Evolutionary conservation across 768 basidiomycete genomes (phyloP).

Genomic region (Hypholoma fasciculare): DNA sequence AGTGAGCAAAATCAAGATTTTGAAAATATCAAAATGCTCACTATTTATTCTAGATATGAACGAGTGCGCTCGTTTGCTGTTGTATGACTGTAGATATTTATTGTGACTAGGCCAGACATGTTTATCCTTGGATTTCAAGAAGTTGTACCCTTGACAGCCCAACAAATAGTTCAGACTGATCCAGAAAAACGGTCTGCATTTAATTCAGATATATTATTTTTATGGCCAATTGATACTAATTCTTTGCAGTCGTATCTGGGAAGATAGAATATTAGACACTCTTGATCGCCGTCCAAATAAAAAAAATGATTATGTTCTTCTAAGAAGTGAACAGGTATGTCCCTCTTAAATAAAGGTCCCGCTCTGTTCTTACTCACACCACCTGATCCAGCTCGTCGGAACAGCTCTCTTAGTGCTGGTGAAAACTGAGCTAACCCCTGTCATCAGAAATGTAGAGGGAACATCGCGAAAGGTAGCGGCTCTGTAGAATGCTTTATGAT

Average conservation of each 20-base stretch:
- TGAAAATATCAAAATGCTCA: slow-evolving; percentile 16
- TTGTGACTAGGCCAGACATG: slow-evolving; percentile 71
- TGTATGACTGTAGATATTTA: slow-evolving; percentile 6
- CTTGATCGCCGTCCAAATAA: slow-evolving; percentile 71
- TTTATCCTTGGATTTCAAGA: slow-evolving; percentile 94
- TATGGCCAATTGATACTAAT: neutral
- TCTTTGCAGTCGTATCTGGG: slow-evolving; percentile 78
- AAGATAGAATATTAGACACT: slow-evolving; percentile 75
- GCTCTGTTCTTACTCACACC: slow-evolving; percentile 9
- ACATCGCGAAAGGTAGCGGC: slow-evolving; percentile 78
- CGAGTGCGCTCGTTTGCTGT: slow-evolving; percentile 43
- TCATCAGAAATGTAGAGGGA: slow-evolving; percentile 91
- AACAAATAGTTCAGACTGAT: slow-evolving; percentile 95
- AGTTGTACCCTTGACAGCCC: slow-evolving; percentile 96
- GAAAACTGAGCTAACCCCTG: slow-evolving; percentile 69
- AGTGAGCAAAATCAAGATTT: slow-evolving; percentile 46
- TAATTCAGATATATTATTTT: neutral
- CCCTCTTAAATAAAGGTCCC: slow-evolving; percentile 1
- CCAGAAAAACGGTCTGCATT: slow-evolving; percentile 77
- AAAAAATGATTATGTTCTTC: slow-evolving; percentile 74
- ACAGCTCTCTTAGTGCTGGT: slow-evolving; percentile 88
- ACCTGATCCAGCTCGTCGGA: slow-evolving; percentile 77
- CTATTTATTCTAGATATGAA: slow-evolving; percentile 26
- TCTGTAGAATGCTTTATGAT: neutral
- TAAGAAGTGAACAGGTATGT: slow-evolving; percentile 90